Evolutionary conservation across 139 green algal species (phyloP).

Genomic region (Diplosphaera chodatii): DNA sequence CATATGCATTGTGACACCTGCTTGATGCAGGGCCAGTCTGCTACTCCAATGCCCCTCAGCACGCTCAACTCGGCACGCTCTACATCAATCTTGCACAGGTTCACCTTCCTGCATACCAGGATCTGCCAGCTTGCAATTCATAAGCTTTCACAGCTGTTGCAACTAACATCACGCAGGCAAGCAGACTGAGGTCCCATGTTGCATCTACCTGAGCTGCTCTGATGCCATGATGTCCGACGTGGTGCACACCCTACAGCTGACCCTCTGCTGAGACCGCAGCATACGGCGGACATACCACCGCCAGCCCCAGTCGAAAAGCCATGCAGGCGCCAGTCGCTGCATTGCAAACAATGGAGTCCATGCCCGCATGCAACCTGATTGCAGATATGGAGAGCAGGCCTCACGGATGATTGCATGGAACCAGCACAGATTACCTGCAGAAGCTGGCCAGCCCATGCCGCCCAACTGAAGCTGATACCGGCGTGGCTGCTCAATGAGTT

Average conservation of each 20-base stretch:
- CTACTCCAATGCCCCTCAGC: constrained; percentile 22
- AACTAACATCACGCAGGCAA: too few relatives aligned
- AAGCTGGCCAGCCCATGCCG: constrained; percentile 8
- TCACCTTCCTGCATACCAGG: constrained; percentile 6
- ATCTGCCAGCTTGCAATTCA: too few relatives aligned
- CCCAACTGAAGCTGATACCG: neutral
- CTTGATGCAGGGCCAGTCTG: constrained; percentile 35
- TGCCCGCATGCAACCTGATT: neutral
- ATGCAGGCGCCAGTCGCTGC: neutral
- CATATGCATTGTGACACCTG: too few relatives aligned
- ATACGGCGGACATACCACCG: constrained; percentile 15
- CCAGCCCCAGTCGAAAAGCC: neutral
- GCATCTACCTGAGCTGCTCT: constrained; percentile 3
- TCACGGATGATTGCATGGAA: too few relatives aligned
- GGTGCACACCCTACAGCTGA: constrained; percentile 14
- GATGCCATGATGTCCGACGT: constrained; percentile 23
- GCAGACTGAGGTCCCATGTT: too few relatives aligned
- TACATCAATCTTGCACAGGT: constrained; percentile 54
- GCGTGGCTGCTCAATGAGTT: constrained; percentile 19
- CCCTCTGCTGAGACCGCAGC: constrained; percentile 5
- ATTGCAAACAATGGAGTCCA: neutral
- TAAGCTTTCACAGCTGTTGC: too few relatives aligned
- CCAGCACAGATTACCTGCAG: neutral
- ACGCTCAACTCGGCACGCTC: constrained; percentile 48
- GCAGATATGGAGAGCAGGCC: too few relatives aligned